A percentile compares a stretch with the other conserved stretches of the same genome.
Evolutionary conservation across 2,329 filamentous ascomycete species (phyloP).

Genomic region (Parasarocladium wereldwijsianum): DNA sequence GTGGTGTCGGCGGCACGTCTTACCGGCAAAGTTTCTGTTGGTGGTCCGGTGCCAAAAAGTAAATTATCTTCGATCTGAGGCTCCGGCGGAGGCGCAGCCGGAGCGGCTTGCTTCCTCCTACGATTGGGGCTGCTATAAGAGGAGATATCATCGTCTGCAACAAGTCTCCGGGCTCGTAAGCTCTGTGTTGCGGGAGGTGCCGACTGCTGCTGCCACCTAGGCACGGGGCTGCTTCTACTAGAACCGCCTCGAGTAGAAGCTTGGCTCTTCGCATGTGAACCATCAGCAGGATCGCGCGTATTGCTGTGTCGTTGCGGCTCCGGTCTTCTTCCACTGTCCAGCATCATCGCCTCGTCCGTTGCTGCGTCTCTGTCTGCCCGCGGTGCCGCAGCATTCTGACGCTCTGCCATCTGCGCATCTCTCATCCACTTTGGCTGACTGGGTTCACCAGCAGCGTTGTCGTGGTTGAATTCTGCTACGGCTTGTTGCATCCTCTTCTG

Average conservation of each 20-base stretch:
- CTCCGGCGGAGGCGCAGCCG: slow-evolving; percentile 28
- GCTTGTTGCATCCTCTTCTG: slow-evolving; percentile 89
- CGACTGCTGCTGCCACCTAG: slow-evolving; percentile 44
- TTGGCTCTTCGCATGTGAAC: too few species aligned
- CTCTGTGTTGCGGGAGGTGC: slow-evolving; percentile 21
- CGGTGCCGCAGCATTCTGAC: slow-evolving; percentile 4
- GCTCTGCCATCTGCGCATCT: slow-evolving; percentile 37
- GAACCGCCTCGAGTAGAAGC: slow-evolving; percentile 25
- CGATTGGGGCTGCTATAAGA: slow-evolving; percentile 80
- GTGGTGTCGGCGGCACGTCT: slow-evolving; percentile 21
- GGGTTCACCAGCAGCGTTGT: slow-evolving; percentile 51
- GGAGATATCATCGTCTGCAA: slow-evolving; percentile 68
- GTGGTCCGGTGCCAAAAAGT: slow-evolving; percentile 35
- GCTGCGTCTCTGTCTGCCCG: slow-evolving; percentile 11
- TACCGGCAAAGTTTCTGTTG: slow-evolving; percentile 20
- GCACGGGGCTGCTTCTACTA: slow-evolving; percentile 29
- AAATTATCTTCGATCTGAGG: too few species aligned
- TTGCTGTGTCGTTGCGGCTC: slow-evolving; percentile 18
- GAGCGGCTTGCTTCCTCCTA: slow-evolving; percentile 50
- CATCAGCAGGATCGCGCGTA: too few species aligned
- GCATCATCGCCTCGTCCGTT: slow-evolving; percentile 65
- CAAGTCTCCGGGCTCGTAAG: slow-evolving; percentile 44
- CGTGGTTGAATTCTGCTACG: slow-evolving; percentile 67
- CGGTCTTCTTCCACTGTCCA: slow-evolving; percentile 52
- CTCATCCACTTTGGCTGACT: slow-evolving; percentile 94